Evolutionary conservation across 257 asterid genomes (phyloP), one percentile per base, ranked within the genome.

Genomic region (Capsicum pubescens): DNA sequence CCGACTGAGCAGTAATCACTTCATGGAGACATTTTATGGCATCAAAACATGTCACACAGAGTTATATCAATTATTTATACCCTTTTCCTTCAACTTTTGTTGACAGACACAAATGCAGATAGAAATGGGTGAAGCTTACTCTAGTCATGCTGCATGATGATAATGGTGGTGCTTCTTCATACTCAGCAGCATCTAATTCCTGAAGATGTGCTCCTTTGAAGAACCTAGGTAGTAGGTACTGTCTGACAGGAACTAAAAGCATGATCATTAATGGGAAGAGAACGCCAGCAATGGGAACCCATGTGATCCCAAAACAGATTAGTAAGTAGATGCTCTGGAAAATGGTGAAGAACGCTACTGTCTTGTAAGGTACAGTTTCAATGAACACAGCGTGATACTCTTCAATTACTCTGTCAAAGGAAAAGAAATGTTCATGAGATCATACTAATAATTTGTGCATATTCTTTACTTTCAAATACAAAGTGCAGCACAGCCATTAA

Each of bases 161-260:
- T 39, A 84, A 67, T 57, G 81, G 72, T 26, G 87, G 84, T 55
- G 70, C 84, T 63, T 79, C 87, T 84, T 84, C 84, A 84, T 61
- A 84, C 54, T 84, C 84, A 36, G 81, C 80, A 60, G 84, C 87
- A 56, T 84, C 87, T 78, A 84, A 54, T 59, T 84, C 87, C 48
- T 79, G 83, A 50, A 84, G 83, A 60, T 84, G 86, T 63, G 86
- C 69, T 32, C 86, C 79, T 61, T 84, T 77, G 67, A 84, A 84
- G 70, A 77, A 84, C 80, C 26, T 78, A 9, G 80, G 83, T 72
- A 84, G 70, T 26, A 84, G 60, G 84, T 44, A 84, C 72, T 84
- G 87, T 42, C 84, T 79, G 48, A 84, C 84, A 4, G 87, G 87
- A 84, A 84, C 81, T 19, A 84, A 76, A 68, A 84, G 87, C 87